Base-by-base conservation (phyloP, 2,329 filamentous ascomycete genomes). In the Botrytis byssoidea region DNA sequence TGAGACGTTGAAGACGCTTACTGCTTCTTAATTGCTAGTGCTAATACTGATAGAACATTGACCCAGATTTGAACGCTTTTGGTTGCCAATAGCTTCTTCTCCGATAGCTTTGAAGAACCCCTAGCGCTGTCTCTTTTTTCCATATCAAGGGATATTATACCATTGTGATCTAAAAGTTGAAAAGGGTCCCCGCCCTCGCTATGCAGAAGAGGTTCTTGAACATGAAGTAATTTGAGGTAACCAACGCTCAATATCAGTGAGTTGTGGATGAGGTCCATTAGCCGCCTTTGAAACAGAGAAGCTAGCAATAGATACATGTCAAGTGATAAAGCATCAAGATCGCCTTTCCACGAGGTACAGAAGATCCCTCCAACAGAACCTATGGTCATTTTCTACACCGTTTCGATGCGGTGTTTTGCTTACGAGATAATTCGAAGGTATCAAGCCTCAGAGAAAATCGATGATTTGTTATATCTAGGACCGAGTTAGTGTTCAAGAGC, bases 361-460 rank as follows among this genome's bases (percentile, higher is more conserved):
- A 57, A 29, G n/a, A 57, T 1, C 1, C n/a, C 6, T 0, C 6
- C 14, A 8, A 29, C 6, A 18, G 0, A 57, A 9, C n/a, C 14
- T 6, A 0, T 6, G 12, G n/a, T 18, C 14, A 57, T 29, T 57
- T 0, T 18, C 51, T 3, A 18, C n/a, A 8, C 14, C 1, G 3
- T 29, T 9, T 16, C 3, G 51, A 57, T 57, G 51, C 51, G 18
- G 25, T 29, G 6, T 29, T 57, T 57, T 57, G 51, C 4, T 29
- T 18, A 25, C 0, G 14, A 29, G 12, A 55, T 29, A 25, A 29
- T 55, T 16, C 25, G 0, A n/a, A 55, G 5, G 2, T 29, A 7
- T 29, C 12, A 0, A 55, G n/a, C 7, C 14, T 25, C 22, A 48
- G 46, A 22, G 46, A 4, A 48, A 48, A 48, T 25, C 46, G 25